Conservation (phyloP, 2,329 filamentous ascomycete genomes). For the Pseudocercospora fijiensis region DNA sequence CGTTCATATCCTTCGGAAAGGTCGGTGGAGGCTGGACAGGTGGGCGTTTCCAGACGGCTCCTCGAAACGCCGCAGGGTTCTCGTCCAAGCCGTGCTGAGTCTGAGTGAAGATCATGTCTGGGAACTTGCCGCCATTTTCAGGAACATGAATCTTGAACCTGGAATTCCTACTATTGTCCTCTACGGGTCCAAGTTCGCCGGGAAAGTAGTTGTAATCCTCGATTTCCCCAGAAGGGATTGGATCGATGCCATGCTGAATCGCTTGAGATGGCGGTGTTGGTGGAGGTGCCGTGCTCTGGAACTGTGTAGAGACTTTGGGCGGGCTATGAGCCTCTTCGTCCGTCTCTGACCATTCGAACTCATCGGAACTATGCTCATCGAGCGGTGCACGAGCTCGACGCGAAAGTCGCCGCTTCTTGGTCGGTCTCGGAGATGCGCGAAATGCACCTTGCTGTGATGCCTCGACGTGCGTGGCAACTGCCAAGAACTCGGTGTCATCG, state of each 20-base stretch:
- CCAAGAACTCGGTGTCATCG: constrained; percentile 37
- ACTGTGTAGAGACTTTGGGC: constrained; percentile 15
- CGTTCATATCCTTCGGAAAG: constrained; percentile 1
- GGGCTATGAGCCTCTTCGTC: constrained; percentile 27
- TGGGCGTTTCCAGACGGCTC: constrained; percentile 50
- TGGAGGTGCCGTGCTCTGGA: constrained; percentile 6
- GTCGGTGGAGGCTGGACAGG: constrained; percentile 24
- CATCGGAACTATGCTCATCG: constrained; percentile 30
- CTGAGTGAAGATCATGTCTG: constrained; percentile 46
- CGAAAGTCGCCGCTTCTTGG: constrained; percentile 34
- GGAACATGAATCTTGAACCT: constrained; percentile 48
- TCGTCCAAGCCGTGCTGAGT: constrained; percentile 43
- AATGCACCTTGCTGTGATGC: constrained; percentile 34
- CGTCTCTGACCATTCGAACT: constrained; percentile 22
- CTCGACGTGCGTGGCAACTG: constrained; percentile 35
- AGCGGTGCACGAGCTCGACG: constrained; percentile 22
- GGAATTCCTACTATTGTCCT: constrained; percentile 35
- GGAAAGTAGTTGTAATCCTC: constrained; percentile 32
- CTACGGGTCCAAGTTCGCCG: constrained; percentile 24
- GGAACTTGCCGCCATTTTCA: constrained; percentile 41
- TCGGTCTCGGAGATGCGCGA: constrained; percentile 35
- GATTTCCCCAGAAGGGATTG: constrained; percentile 18
- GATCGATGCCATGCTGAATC: constrained; percentile 10
- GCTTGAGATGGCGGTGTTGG: constrained; percentile 12
- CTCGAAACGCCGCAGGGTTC: constrained; percentile 47